phyloP scores from a whole-genome alignment of 2,329 filamentous ascomycete genomes.

The Lasiodiplodia citricola region DNA sequence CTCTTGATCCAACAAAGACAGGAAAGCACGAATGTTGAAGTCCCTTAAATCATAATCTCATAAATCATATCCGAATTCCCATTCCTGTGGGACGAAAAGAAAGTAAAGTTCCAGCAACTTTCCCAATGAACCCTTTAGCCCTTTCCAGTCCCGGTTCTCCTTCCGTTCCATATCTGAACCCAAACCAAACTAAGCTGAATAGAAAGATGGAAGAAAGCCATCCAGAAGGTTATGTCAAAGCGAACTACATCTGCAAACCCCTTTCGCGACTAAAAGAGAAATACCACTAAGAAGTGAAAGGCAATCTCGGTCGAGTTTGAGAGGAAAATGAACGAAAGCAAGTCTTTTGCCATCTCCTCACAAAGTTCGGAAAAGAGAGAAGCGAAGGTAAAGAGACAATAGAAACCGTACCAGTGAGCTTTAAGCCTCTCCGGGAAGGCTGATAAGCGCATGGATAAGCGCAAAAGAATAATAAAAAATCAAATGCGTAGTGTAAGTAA shows the following conservation, averaged over 20 bases:
- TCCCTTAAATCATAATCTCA: constrained; percentile 16
- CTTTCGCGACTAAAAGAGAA: not conserved
- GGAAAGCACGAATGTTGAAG: not conserved
- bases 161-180: not conserved
- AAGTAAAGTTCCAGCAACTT: not conserved
- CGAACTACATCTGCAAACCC: constrained; percentile 8
- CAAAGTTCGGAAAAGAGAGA: not conserved
- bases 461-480: not conserved
- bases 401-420: not conserved
- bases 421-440: not conserved
- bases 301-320: not conserved
- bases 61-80: constrained; percentile 11
- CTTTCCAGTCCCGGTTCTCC: not conserved
- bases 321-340: not conserved
- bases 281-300: not conserved
- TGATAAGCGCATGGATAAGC: not conserved
- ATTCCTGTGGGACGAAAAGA: not conserved
- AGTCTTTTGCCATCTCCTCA: not conserved
- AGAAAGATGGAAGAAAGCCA: not conserved
- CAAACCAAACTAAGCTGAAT: not conserved
- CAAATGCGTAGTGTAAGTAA: not conserved
- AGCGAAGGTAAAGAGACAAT: constrained; percentile 2
- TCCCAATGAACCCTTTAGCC: not conserved
- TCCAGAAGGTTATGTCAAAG: not conserved
- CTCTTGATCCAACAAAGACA: not conserved